Base-by-base conservation (phyloP, 2,329 filamentous ascomycete genomes). In the Akanthomyces uredinophilus region DNA sequence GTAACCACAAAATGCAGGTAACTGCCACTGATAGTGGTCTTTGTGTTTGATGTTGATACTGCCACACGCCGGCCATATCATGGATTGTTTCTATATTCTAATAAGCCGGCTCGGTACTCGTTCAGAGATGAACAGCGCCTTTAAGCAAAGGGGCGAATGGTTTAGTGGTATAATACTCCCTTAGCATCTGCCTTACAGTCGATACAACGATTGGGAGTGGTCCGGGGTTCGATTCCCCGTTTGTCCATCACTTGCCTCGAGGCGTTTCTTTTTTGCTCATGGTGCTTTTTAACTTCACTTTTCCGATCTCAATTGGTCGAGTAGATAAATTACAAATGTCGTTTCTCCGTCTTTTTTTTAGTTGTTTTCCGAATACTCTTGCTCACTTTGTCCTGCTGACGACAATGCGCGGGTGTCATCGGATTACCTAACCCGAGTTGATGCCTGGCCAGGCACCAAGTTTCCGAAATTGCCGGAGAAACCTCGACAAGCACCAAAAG, bases 401-500 rank as follows among this genome's bases (percentile, higher is more conserved):
- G 51, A 62, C 50, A 56, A 62, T 47, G 46, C 32, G 37, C 57
- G 57, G 57, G 57, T 60, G 57, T 53, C 49, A 46, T 60, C 57
- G 57, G 57, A 61, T 61, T 54, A 61, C 59, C 49, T 62, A 57
- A 62, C 49, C 49, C 46, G 62, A 69, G 67, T 76, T 69, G 72
- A 67, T 77, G 77, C 77, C 77, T 79, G 64, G 68, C 69, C 67
- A 79, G 77, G 77, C 76, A 78, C 67, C 74, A 10, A 69, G 75
- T 67, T 68, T 68, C 68, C 72, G 74, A 77, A 77, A 77, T 77
- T 77, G 74, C 75, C 75, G 74, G 59, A 54, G 49, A 39, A 46
- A 75, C 70, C 71, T 69, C 63, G 69, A 69, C 68, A 73, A 73
- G 72, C 69, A 74, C 72, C 69, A 73, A 71, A 70, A 60, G 57